Conservation (phyloP, 2,329 filamentous ascomycete genomes). For the Colletotrichum euphorbiae region DNA sequence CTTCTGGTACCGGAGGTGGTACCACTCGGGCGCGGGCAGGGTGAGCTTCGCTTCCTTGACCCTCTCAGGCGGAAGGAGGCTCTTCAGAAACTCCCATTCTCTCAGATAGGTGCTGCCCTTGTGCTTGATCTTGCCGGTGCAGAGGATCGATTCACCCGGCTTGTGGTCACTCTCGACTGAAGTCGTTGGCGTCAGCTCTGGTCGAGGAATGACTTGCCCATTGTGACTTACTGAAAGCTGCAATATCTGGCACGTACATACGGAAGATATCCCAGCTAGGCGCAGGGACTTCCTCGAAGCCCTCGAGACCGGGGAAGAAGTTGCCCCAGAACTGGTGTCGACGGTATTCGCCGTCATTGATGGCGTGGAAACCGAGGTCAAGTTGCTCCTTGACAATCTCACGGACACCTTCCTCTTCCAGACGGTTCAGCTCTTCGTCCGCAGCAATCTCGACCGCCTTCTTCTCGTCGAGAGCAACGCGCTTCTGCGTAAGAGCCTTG, state of each 20-base stretch:
- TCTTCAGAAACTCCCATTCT: conserved; percentile 57
- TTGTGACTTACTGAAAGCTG: conserved; percentile 52
- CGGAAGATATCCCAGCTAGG: conserved; percentile 51
- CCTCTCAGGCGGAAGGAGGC: conserved; percentile 66
- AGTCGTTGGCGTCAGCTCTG: neutral
- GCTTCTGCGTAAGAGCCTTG: conserved; percentile 52
- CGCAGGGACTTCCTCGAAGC: conserved; percentile 53
- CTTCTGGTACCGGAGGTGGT: conserved; percentile 70
- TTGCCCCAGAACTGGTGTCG: conserved; percentile 50
- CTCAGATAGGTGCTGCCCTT: conserved; percentile 56
- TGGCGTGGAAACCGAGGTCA: conserved; percentile 72
- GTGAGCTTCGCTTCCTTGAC: conserved; percentile 75
- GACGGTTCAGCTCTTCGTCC: conserved; percentile 64
- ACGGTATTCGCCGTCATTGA: conserved; percentile 78
- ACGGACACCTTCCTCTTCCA: conserved; percentile 75
- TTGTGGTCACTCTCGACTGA: conserved; percentile 58
- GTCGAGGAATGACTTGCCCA: neutral
- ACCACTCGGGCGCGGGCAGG: conserved; percentile 72
- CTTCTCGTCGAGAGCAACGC: conserved; percentile 48
- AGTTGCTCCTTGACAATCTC: conserved; percentile 77
- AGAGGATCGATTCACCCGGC: conserved; percentile 59
- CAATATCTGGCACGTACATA: conserved; percentile 54
- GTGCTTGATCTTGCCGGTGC: conserved; percentile 60
- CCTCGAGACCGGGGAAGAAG: conserved; percentile 53
- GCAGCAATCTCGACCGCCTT: conserved; percentile 47